These are phyloP conservation scores for Patellifolia procumbens DNA, from an alignment of 179 eudicot genomes.

Conservation along the genomic window DNA sequence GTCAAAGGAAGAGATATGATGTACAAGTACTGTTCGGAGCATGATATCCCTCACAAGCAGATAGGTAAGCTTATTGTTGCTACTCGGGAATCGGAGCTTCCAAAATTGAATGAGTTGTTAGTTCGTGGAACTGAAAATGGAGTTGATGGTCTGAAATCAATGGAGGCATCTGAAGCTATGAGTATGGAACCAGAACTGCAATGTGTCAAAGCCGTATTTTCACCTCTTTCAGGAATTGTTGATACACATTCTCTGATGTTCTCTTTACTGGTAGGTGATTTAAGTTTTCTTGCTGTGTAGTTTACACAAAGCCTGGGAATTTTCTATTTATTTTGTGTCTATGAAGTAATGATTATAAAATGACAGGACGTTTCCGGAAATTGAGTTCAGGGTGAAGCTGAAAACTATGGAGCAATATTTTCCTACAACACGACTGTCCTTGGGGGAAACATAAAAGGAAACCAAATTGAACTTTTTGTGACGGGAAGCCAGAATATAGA, in stretches of 20 bases:
- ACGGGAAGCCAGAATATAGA: conserved; percentile 55
- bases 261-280: conserved; percentile 63
- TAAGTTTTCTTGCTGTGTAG: conserved; percentile 13
- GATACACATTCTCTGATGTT: conserved; percentile 86
- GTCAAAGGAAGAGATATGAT: conserved; percentile 79
- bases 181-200: conserved; percentile 75
- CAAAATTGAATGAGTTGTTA: conserved; percentile 63
- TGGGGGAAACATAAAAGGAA: conserved; percentile 62
- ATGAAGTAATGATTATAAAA: conserved; percentile 35
- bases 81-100: conserved; percentile 66
- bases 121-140: conserved; percentile 74
- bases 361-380: conserved; percentile 61
- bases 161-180: conserved; percentile 80
- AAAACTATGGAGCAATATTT: conserved; percentile 70
- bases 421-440: conserved; percentile 77
- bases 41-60: conserved; percentile 77
- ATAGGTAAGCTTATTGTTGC: conserved; percentile 92
- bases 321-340: conserved; percentile 5
- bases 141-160: conserved; percentile 64
- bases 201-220: conserved; percentile 72
- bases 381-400: conserved; percentile 95
- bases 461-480: conserved; percentile 58
- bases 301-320: not conserved
- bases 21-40: conserved; percentile 73
- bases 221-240: conserved; percentile 85